Conservation (phyloP, 129 eudicot genomes). For the Oenanthe sinensis region DNA sequence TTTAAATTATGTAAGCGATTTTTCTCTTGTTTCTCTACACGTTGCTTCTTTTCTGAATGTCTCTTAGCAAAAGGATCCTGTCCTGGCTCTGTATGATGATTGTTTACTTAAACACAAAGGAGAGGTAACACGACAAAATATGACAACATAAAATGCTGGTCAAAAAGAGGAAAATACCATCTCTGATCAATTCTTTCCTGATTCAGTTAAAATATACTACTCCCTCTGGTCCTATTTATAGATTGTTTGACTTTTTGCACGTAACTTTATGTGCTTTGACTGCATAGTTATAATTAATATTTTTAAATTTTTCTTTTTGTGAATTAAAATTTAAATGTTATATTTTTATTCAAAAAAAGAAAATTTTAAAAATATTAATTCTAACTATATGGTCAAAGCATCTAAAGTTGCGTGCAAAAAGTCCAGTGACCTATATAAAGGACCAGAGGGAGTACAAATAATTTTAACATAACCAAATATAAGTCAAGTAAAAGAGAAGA, state of each 20-base stretch:
- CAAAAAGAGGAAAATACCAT: neutral
- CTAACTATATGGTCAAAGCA: too few species aligned
- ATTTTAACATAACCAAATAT: neutral
- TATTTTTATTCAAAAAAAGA: too few species aligned
- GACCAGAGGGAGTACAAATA: too few species aligned
- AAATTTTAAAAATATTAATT: too few species aligned
- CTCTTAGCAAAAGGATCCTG: slow-evolving; percentile 92
- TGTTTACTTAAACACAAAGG: neutral
- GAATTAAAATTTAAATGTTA: too few species aligned
- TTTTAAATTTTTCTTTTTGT: too few species aligned
- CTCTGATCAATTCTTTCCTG: neutral
- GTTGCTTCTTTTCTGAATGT: slow-evolving; percentile 63
- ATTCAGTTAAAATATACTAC: neutral
- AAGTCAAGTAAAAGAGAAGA: neutral
- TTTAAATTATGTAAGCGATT: slow-evolving; percentile 65
- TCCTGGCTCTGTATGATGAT: slow-evolving; percentile 64
- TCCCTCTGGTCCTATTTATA: too few species aligned
- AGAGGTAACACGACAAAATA: neutral
- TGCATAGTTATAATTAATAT: too few species aligned
- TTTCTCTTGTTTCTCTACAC: slow-evolving; percentile 84
- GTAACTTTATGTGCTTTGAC: too few species aligned
- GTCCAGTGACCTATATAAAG: too few species aligned
- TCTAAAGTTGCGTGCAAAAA: too few species aligned
- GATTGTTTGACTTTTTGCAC: too few species aligned
- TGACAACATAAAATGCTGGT: neutral